These are phyloP conservation scores for Pleodorina starrii DNA, from an alignment of 139 green algal species.

Conservation along the genomic window DNA sequence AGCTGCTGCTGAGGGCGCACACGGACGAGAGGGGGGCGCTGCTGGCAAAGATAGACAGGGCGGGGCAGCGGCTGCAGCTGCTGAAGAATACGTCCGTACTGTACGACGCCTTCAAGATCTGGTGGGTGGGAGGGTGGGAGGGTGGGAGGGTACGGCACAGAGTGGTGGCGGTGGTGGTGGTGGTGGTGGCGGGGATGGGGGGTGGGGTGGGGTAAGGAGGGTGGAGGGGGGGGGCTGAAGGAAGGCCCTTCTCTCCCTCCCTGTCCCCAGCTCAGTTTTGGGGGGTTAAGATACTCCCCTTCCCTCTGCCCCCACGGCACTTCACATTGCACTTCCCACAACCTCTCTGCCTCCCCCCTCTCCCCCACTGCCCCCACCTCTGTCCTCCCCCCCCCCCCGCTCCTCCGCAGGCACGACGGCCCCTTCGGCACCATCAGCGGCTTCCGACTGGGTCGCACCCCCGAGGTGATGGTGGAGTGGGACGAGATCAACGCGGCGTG, in stretches of 20 bases:
- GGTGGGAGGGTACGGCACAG: too few relatives aligned
- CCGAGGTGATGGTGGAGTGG: slow-evolving; percentile 89
- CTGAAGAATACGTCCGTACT: slow-evolving; percentile 87
- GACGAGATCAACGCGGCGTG: slow-evolving; percentile 98
- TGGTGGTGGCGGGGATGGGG: too few relatives aligned
- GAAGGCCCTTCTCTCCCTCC: too few relatives aligned
- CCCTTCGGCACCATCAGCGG: slow-evolving; percentile 92
- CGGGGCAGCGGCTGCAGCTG: slow-evolving; percentile 74
- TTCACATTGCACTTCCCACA: too few relatives aligned
- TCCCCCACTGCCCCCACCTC: background rate
- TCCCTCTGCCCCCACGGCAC: too few relatives aligned
- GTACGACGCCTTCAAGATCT: slow-evolving; percentile 93
- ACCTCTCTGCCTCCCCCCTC: background rate
- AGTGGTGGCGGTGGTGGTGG: too few relatives aligned
- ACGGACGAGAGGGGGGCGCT: slow-evolving; percentile 85
- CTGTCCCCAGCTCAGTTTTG: too few relatives aligned
- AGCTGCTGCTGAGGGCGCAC: slow-evolving; percentile 76
- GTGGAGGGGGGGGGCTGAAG: too few relatives aligned
- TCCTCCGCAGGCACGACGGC: slow-evolving; percentile 80
- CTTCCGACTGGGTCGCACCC: slow-evolving; percentile 89
- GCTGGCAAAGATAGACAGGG: slow-evolving; percentile 69
- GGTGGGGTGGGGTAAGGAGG: too few relatives aligned
- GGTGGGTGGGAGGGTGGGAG: slow-evolving; percentile 7
- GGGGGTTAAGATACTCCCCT: too few relatives aligned
- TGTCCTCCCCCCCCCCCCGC: background rate